Conservation (phyloP, 2,329 filamentous ascomycete species). For the Colletotrichum tropicale region DNA sequence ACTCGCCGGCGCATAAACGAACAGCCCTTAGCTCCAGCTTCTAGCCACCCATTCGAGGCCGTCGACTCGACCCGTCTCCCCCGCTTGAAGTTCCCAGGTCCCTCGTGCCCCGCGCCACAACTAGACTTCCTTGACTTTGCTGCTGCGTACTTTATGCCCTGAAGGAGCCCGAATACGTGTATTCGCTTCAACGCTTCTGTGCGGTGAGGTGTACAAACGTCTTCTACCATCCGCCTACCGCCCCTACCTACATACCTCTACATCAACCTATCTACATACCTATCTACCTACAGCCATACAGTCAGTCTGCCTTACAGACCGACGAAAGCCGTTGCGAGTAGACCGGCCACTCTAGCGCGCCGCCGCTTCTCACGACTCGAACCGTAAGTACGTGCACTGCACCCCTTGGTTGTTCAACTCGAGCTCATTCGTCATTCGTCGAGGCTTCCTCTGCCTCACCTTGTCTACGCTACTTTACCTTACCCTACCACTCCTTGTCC, state of each 20-base stretch:
- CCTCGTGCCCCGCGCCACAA: conserved; percentile 12
- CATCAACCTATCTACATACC: background rate
- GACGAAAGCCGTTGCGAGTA: background rate
- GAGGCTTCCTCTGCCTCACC: background rate
- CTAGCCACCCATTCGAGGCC: conserved; percentile 3
- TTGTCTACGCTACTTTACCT: background rate
- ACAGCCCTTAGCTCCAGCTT: conserved; percentile 10
- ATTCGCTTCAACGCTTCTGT: conserved; percentile 1
- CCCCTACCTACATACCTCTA: background rate
- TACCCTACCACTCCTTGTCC: background rate
- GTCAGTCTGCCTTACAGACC: background rate
- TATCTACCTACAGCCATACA: background rate
- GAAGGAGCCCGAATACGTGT: conserved; percentile 8
- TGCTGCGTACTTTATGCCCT: background rate
- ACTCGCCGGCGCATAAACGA: conserved; percentile 14
- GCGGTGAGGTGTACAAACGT: conserved; percentile 4
- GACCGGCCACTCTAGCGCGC: background rate
- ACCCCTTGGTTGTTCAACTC: background rate
- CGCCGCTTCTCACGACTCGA: background rate
- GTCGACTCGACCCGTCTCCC: background rate
- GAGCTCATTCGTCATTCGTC: background rate
- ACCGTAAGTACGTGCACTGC: background rate
- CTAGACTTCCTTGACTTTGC: background rate
- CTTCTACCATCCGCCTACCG: background rate
- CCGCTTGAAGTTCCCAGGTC: background rate